Evolutionary conservation across 768 basidiomycete species (phyloP), one percentile per base, ranked within the genome.

Genomic region (Auricularia heimuer): DNA sequence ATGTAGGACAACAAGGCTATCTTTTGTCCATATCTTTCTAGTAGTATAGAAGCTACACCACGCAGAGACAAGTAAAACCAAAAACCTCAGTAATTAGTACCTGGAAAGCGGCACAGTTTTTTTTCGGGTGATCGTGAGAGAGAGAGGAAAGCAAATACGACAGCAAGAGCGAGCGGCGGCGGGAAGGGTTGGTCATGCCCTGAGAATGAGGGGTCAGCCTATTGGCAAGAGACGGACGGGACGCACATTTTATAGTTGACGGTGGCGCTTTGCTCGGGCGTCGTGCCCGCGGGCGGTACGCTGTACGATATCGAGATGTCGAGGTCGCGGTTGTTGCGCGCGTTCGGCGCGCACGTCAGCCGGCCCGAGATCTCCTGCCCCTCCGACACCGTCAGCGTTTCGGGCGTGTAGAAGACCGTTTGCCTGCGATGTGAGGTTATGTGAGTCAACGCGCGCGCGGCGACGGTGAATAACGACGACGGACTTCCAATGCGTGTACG

Each of bases 331-430:
- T 91, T 91, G 78, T 99, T 99, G 69, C 90, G 85, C 58, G 82
- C 81, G 76, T 99, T 99, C 24, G 97, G 97, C 3, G 88, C 84
- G 73, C 94, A 96, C 18, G 82, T 74, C 51, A 99, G 75, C 47
- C 67, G 76, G 54, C 97, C 97, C 21, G 75, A 76, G 74, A 99
- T 85, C 62, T 78, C 76, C 73, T 98, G 87, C 64, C 87, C 89
- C 69, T 86, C 78, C 62, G 78, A 80, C 39, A 94, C 77, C 6
- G 86, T 87, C 64, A 91, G 72, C 34, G 91, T 90, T 18, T 83
- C 79, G 39, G 88, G 89, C 44, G 95, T 97, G 77, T 99, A 99
- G 80, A 99, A 98, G 24, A 99, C 97, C 65, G 95, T 98, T 84
- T 98, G 92, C 75, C 90, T 90, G 69, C 16, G 62, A 44, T 6